Percentiles rank a stretch among this genome's conserved stretches.
These are phyloP conservation scores for Saccharomyces hybrid DNA, from an alignment of 1,139 yeast genomes.

Conservation along the genomic window DNA sequence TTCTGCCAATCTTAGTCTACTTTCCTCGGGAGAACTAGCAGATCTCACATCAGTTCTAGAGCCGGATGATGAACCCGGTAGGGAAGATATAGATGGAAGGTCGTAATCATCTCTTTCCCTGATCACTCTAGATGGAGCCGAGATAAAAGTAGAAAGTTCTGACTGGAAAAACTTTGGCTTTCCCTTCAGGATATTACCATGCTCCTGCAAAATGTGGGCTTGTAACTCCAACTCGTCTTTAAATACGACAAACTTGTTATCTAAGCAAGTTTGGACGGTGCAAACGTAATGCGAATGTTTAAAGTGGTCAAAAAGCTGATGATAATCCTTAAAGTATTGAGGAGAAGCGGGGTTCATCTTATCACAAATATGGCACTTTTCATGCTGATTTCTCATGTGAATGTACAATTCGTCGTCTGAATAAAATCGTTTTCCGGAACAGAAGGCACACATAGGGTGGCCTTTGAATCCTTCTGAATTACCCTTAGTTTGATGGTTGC, in stretches of 20 bases:
- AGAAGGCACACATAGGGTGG: slow-evolving; percentile 84
- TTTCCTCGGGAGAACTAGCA: slow-evolving; percentile 37
- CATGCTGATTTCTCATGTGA: slow-evolving; percentile 81
- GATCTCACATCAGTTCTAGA: slow-evolving; percentile 7
- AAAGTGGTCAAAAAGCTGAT: slow-evolving; percentile 68
- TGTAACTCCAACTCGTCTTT: slow-evolving; percentile 77
- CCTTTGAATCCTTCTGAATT: slow-evolving; percentile 68
- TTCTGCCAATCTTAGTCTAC: slow-evolving; percentile 64
- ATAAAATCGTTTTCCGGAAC: slow-evolving; percentile 67
- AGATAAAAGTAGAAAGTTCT: slow-evolving; percentile 55
- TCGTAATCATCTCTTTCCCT: slow-evolving; percentile 16
- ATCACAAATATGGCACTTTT: slow-evolving; percentile 86
- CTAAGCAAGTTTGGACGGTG: slow-evolving; percentile 73
- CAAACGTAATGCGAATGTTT: slow-evolving; percentile 67
- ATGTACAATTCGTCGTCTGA: slow-evolving; percentile 79
- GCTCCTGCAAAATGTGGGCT: slow-evolving; percentile 83
- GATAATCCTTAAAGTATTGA: slow-evolving; percentile 72
- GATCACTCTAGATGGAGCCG: slow-evolving; percentile 25
- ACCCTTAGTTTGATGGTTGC: slow-evolving; percentile 64
- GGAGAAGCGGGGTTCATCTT: slow-evolving; percentile 56
- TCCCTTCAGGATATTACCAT: slow-evolving; percentile 51
- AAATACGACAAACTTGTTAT: slow-evolving; percentile 85
- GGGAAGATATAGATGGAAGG: slow-evolving; percentile 14
- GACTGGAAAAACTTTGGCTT: slow-evolving; percentile 49
- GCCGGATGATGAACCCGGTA: slow-evolving; percentile 1